Evolutionary conservation across 805 yeast genomes (phyloP).

Genomic region (Yueomyces sinensis): DNA sequence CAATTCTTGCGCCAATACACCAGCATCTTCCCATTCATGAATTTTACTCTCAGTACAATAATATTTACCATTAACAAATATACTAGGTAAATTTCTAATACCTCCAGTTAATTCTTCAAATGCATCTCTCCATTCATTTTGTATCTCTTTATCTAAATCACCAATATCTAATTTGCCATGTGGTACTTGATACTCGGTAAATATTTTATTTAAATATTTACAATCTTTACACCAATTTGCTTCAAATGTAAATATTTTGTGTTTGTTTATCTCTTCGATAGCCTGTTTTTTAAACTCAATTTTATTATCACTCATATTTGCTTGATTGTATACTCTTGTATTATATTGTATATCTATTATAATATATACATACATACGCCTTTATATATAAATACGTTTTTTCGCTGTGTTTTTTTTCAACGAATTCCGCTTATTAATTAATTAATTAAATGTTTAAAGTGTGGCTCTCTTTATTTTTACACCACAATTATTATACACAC

Average conservation of each 20-base stretch:
- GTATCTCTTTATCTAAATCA: constrained; percentile 13
- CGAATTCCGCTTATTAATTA: no score
- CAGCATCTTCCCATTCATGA: constrained; percentile 17
- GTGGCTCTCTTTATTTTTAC: no score
- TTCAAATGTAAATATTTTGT: constrained; percentile 44
- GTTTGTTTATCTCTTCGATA: constrained; percentile 17
- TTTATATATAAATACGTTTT: no score
- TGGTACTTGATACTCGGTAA: no score
- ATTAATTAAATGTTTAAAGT: no score
- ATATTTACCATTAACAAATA: constrained; percentile 20
- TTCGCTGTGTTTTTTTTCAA: no score
- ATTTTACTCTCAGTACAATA: constrained; percentile 24
- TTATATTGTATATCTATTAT: no score
- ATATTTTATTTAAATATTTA: constrained; percentile 49
- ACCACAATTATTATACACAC: no score
- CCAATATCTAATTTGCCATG: constrained; percentile 43
- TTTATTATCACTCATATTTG: no score
- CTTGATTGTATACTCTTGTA: no score
- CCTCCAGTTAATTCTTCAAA: constrained; percentile 21
- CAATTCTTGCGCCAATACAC: constrained; percentile 14
- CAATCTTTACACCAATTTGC: constrained; percentile 78
- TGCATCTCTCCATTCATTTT: constrained; percentile 21
- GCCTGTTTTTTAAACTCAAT: no score
- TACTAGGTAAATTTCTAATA: constrained; percentile 23
- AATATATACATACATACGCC: no score